These are phyloP conservation scores for Tolypocladium endophyticum DNA, from an alignment of 2,329 filamentous ascomycete genomes.

Conservation along the genomic window DNA sequence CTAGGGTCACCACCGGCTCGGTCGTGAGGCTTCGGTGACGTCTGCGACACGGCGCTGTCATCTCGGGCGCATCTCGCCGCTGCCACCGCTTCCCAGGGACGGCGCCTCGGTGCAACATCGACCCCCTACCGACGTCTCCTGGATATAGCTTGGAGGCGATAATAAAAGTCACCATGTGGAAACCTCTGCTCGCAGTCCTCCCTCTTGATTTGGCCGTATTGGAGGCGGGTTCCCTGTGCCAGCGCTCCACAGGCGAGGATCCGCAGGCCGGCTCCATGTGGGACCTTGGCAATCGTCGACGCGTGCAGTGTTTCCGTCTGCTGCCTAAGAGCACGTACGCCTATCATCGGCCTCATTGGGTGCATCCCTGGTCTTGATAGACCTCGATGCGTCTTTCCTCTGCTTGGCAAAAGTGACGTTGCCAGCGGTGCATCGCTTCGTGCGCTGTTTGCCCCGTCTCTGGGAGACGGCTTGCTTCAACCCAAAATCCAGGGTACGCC, in stretches of 20 bases:
- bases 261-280: too few relatives aligned
- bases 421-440: not conserved
- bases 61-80: not conserved
- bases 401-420: not conserved
- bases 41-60: not conserved
- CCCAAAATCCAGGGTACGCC: too few relatives aligned
- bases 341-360: not conserved
- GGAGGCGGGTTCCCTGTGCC: not conserved
- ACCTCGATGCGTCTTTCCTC: not conserved
- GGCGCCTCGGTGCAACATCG: not conserved
- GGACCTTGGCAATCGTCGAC: not conserved
- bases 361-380: not conserved
- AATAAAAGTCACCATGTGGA: not conserved
- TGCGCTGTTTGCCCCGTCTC: not conserved
- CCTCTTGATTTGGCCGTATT: not conserved
- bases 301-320: too few relatives aligned
- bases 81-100: not conserved
- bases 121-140: not conserved
- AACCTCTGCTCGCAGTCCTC: not conserved
- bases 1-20: not conserved
- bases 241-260: not conserved
- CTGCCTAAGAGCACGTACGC: not conserved
- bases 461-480: not conserved
- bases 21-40: not conserved
- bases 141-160: not conserved